Percentiles rank a stretch among this genome's conserved stretches.
Evolutionary conservation across 116 monocot species (phyloP).

Genomic region (Papilionanthe hybrid): DNA sequence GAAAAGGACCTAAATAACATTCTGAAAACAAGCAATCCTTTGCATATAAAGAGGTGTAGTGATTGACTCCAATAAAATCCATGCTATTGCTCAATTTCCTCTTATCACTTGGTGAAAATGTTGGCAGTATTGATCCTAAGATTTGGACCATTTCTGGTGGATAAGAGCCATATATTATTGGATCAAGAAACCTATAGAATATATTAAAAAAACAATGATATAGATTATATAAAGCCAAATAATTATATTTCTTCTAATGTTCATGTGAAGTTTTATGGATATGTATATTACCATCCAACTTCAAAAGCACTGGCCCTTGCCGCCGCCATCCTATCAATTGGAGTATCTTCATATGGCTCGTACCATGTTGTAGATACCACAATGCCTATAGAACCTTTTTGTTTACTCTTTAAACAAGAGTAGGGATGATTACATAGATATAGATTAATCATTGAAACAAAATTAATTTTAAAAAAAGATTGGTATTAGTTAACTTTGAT

Average conservation of each 20-base stretch:
- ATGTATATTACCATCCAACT: conserved; percentile 21
- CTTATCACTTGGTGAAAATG: conserved; percentile 38
- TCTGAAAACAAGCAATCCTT: conserved; percentile 32
- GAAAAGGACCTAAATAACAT: background rate
- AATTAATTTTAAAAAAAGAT: too few relatives aligned
- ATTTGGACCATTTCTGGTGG: conserved; percentile 58
- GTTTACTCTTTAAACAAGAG: conserved; percentile 25
- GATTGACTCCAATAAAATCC: conserved; percentile 63
- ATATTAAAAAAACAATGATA: too few relatives aligned
- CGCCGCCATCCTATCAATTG: conserved; percentile 28
- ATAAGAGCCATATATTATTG: conserved; percentile 51
- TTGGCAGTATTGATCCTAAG: conserved; percentile 43
- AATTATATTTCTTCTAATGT: too few relatives aligned
- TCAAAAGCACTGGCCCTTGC: conserved; percentile 33
- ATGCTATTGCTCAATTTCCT: conserved; percentile 29
- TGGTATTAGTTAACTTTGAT: background rate
- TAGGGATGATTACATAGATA: too few relatives aligned
- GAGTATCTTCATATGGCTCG: conserved; percentile 34
- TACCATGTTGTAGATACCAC: conserved; percentile 37
- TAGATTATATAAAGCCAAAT: too few relatives aligned
- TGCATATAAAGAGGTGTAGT: conserved; percentile 47
- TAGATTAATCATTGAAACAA: too few relatives aligned
- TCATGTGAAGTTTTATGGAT: background rate
- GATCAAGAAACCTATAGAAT: conserved; percentile 56
- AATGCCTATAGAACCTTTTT: conserved; percentile 64